phyloP scores from a whole-genome alignment of 129 eudicot species.

The Flaveria robusta region DNA sequence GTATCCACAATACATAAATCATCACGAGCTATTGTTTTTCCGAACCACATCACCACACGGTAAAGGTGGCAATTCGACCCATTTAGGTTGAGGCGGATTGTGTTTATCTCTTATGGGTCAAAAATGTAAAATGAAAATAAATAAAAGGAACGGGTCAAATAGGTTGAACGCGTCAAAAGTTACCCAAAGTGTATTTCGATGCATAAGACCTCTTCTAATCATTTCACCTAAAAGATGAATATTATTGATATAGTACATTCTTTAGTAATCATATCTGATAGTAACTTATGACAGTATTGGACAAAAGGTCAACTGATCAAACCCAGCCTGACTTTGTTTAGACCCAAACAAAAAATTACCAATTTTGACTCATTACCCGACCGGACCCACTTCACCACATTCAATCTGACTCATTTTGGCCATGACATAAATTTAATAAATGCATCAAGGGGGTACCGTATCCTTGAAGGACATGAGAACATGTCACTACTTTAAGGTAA shows the following conservation, averaged over 20 bases:
- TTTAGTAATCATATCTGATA: neutral
- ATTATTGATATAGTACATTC: neutral
- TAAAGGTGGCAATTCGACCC: neutral
- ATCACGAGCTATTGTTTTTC: neutral
- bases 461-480: conserved; percentile 80
- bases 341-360: neutral
- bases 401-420: neutral
- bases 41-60: neutral
- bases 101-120: neutral
- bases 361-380: neutral
- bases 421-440: neutral
- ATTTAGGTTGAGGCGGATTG: neutral
- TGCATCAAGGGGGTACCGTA: conserved; percentile 43
- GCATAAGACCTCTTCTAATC: neutral
- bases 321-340: neutral
- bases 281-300: neutral
- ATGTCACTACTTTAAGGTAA: conserved; percentile 67
- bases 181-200: neutral
- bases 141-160: neutral
- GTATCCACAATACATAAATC: neutral
- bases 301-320: neutral
- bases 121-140: neutral
- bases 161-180: neutral
- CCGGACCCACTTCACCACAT: too few species aligned
- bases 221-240: neutral